A percentile compares a stretch with the other conserved stretches of the same genome.
phyloP scores from a whole-genome alignment of 106 monocot genomes.

The Acorus gramineus region DNA sequence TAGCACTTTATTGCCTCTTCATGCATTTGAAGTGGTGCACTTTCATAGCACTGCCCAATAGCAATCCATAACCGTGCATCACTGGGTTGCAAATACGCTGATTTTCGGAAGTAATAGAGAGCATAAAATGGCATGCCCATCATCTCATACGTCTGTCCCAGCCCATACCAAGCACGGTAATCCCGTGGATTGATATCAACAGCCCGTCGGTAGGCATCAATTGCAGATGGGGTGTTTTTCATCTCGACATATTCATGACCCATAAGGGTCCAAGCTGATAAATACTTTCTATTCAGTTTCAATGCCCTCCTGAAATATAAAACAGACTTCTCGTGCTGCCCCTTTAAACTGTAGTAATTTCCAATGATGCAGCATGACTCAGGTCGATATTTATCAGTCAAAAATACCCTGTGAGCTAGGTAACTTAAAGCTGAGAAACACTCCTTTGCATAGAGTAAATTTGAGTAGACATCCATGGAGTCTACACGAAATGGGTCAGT shows the following conservation, averaged over 20 bases:
- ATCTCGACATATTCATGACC: conserved; percentile 99
- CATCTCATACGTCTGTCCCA: conserved; percentile 97
- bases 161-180: conserved; percentile 94
- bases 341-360: conserved; percentile 95
- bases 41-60: conserved; percentile 95
- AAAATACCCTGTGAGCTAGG: conserved; percentile 91
- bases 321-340: conserved; percentile 94
- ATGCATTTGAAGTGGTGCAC: conserved; percentile 71
- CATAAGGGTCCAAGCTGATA: conserved; percentile 95
- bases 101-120: conserved; percentile 74
- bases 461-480: conserved; percentile 94
- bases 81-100: conserved; percentile 78
- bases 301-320: conserved; percentile 86
- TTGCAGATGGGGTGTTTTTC: conserved; percentile 99
- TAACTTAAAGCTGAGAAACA: conserved; percentile 62
- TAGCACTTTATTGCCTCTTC: conserved; percentile 95
- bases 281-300: conserved; percentile 77
- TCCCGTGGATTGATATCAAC: conserved; percentile 93
- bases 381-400: conserved; percentile 88
- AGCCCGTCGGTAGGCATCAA: conserved; percentile 86
- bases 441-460: conserved; percentile 94
- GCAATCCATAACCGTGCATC: conserved; percentile 86
- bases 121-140: conserved; percentile 96
- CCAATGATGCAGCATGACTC: conserved; percentile 96
- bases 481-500: conserved; percentile 84